phyloP scores from a whole-genome alignment of 2,329 filamentous ascomycete genomes.

The Onygena corvina region DNA sequence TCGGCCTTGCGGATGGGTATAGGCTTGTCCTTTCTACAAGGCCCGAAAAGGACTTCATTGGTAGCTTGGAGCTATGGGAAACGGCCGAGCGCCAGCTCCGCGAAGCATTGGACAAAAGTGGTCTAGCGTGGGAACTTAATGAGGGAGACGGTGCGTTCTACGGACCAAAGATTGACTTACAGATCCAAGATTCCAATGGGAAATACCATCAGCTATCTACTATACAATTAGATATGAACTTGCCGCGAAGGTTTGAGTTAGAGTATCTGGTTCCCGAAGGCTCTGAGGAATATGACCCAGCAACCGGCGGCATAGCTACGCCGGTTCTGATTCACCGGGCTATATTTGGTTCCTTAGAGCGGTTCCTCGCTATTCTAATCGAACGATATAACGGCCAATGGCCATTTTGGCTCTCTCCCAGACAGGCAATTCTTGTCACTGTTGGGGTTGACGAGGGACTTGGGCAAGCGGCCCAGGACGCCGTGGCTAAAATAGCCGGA shows the following conservation, averaged over 20 bases:
- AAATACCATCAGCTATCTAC: constrained; percentile 85
- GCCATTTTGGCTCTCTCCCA: constrained; percentile 81
- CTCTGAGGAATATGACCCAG: constrained; percentile 30
- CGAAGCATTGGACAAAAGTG: constrained; percentile 50
- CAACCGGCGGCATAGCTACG: constrained; percentile 45
- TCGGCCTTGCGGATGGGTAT: constrained; percentile 56
- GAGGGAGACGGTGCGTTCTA: constrained; percentile 82
- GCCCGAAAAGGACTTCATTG: constrained; percentile 65
- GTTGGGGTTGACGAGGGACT: constrained; percentile 46
- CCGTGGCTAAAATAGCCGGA: constrained; percentile 41
- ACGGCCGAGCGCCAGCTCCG: constrained; percentile 56
- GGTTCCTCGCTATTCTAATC: constrained; percentile 72
- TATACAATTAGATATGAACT: constrained; percentile 79
- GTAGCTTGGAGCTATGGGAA: constrained; percentile 57
- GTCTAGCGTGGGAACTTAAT: constrained; percentile 60
- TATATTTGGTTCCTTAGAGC: constrained; percentile 70
- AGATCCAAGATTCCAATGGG: constrained; percentile 64
- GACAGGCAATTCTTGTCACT: constrained; percentile 62
- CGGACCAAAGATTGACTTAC: constrained; percentile 82
- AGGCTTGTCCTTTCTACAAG: constrained; percentile 67
- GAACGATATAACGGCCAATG: constrained; percentile 70
- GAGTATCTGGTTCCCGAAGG: constrained; percentile 50
- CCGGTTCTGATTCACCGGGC: constrained; percentile 79
- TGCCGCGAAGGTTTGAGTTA: constrained; percentile 69
- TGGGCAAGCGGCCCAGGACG: constrained; percentile 38